A percentile compares a stretch with the other conserved stretches of the same genome.
Evolutionary conservation across 163 green algal species (phyloP).

Genomic region (Coccomyxa subellipsoidea): DNA sequence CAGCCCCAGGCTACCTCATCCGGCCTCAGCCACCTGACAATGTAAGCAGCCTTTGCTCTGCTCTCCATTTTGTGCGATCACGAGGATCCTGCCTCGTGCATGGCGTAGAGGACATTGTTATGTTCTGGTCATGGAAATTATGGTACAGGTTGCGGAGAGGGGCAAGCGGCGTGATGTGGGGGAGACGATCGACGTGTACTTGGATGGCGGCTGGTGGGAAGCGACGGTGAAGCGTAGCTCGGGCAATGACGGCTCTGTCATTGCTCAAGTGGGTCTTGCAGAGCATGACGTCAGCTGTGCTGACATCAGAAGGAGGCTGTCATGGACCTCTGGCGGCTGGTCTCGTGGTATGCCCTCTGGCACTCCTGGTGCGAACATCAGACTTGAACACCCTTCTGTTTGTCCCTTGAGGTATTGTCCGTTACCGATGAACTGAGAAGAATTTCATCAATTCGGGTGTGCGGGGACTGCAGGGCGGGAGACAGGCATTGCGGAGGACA

Average conservation of each 20-base stretch:
- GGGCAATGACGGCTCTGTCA: neutral
- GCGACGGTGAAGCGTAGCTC: neutral
- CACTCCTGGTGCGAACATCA: neutral
- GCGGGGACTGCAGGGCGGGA: too few species aligned
- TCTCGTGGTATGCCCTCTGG: neutral
- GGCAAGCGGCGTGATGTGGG: neutral
- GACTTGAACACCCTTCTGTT: neutral
- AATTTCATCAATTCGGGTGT: too few species aligned
- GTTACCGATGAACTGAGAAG: too few species aligned
- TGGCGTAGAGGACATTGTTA: neutral
- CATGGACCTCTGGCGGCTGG: neutral
- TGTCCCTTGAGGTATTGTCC: neutral
- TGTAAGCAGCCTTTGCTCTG: neutral
- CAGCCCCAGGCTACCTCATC: neutral
- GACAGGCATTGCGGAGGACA: too few species aligned
- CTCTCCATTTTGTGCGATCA: too few species aligned
- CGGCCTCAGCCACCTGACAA: neutral
- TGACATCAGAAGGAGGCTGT: neutral
- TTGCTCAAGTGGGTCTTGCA: neutral
- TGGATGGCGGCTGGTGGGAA: constrained; percentile 8
- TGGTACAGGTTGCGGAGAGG: neutral
- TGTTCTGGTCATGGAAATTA: neutral
- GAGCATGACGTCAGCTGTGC: neutral
- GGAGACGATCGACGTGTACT: neutral
- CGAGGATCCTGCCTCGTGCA: neutral